Evolutionary conservation across 495 filamentous ascomycete species (phyloP).

Genomic region (Parathielavia appendiculata): DNA sequence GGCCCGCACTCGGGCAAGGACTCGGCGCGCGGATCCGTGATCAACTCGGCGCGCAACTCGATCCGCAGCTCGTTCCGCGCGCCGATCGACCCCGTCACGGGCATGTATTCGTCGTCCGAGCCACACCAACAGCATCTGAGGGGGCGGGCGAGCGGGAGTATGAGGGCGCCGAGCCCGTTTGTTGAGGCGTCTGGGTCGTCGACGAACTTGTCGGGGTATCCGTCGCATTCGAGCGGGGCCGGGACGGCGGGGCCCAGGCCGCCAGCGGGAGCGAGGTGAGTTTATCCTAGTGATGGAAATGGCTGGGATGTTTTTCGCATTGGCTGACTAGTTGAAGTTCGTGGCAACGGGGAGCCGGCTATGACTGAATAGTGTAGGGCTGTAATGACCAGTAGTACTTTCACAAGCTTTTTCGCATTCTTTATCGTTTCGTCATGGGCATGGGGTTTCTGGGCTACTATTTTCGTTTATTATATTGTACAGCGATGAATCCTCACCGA

Average conservation of each 20-base stretch:
- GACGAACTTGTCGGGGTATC: slow-evolving; percentile 7
- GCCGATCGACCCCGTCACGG: slow-evolving; percentile 1
- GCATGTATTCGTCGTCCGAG: slow-evolving; percentile 8
- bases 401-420: neutral
- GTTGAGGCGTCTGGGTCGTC: slow-evolving; percentile 17
- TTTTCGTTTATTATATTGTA: neutral
- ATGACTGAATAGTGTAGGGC: slow-evolving; percentile 33
- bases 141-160: slow-evolving; percentile 22
- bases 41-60: slow-evolving; percentile 16
- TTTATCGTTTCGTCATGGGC: slow-evolving; percentile 1
- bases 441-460: neutral
- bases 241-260: slow-evolving; percentile 14
- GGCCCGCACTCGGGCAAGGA: slow-evolving; percentile 14
- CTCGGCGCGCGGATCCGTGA: slow-evolving; percentile 12
- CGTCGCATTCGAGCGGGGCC: neutral
- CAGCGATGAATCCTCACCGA: too few species aligned
- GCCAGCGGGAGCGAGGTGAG: slow-evolving; percentile 40
- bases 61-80: slow-evolving; percentile 17
- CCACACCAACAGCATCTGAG: slow-evolving; percentile 13
- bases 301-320: neutral
- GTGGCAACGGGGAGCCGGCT: slow-evolving; percentile 54
- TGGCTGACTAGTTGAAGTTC: slow-evolving; percentile 31
- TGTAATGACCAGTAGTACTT: neutral
- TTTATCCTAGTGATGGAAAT: neutral
- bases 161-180: slow-evolving; percentile 26